Evolutionary conservation across 176 grass and related monocot species (phyloP).

Genomic region (Hordeum vulgare): DNA sequence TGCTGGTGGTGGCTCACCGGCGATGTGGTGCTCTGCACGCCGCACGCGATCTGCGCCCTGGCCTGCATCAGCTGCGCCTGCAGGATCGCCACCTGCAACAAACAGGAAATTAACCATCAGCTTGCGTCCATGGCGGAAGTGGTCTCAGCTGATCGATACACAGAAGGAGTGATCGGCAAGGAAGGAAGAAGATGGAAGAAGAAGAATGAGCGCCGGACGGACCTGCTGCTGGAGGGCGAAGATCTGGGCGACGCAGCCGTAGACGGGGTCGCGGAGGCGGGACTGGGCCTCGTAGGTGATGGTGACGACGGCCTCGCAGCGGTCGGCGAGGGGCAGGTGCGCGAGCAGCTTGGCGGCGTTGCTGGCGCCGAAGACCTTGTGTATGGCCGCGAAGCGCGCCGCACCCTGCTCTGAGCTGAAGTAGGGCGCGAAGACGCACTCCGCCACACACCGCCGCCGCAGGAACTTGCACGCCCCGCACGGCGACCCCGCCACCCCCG

Average conservation of each 20-base stretch:
- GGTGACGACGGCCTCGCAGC: slow-evolving; percentile 86
- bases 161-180: too few species aligned
- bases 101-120: neutral
- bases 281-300: slow-evolving; percentile 91
- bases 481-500: slow-evolving; percentile 36
- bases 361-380: slow-evolving; percentile 97
- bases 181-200: too few species aligned
- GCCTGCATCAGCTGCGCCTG: slow-evolving; percentile 91
- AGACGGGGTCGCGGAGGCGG: slow-evolving; percentile 72
- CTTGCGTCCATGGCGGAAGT: neutral
- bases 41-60: slow-evolving; percentile 68
- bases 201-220: too few species aligned
- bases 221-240: slow-evolving; percentile 94
- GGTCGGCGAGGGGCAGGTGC: slow-evolving; percentile 73
- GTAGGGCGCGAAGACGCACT: slow-evolving; percentile 94
- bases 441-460: slow-evolving; percentile 63
- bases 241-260: slow-evolving; percentile 84
- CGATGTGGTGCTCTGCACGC: slow-evolving; percentile 16
- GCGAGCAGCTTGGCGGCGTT: slow-evolving; percentile 91
- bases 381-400: slow-evolving; percentile 72
- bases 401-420: slow-evolving; percentile 81
- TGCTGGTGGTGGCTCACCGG: slow-evolving; percentile 31
- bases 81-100: slow-evolving; percentile 61
- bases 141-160: neutral
- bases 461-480: slow-evolving; percentile 98